These are phyloP conservation scores for Paragyromitra xinjiangensis DNA, from an alignment of 495 filamentous ascomycete species.

Conservation along the genomic window DNA sequence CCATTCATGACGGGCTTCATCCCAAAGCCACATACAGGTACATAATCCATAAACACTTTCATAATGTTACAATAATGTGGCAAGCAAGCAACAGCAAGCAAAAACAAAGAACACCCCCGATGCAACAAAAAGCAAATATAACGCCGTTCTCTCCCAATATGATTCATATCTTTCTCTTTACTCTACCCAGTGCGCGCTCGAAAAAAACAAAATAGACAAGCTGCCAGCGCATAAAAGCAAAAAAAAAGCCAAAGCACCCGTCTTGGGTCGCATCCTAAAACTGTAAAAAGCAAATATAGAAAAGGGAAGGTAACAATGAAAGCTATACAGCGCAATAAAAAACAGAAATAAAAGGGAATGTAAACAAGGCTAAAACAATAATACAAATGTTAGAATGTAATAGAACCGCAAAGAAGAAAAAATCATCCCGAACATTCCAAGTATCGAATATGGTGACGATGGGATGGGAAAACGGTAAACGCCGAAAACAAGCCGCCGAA, in stretches of 20 bases:
- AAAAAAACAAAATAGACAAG: conserved; percentile 42
- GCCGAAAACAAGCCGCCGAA: conserved; percentile 46
- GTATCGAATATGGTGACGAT: conserved; percentile 2
- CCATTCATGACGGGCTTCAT: conserved; percentile 22
- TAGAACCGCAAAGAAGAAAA: conserved; percentile 35
- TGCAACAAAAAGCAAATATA: conserved; percentile 54
- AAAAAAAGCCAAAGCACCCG: conserved; percentile 31
- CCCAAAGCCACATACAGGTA: conserved; percentile 28
- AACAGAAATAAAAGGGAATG: conserved; percentile 14
- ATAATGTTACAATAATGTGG: conserved; percentile 50
- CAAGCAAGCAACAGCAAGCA: conserved; percentile 26
- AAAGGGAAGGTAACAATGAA: conserved; percentile 23
- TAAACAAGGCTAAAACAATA: conserved; percentile 16
- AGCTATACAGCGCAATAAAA: conserved; percentile 29
- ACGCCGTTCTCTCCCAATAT: conserved; percentile 44
- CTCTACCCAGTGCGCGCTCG: conserved; percentile 46
- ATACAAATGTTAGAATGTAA: conserved; percentile 36
- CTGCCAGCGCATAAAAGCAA: conserved; percentile 47
- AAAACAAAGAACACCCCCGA: conserved; percentile 48
- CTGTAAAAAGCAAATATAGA: conserved; percentile 22
- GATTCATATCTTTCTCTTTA: conserved; percentile 45
- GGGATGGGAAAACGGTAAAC: conserved; percentile 34
- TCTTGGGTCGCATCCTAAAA: conserved; percentile 17
- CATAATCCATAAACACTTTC: conserved; percentile 32
- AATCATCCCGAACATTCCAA: conserved; percentile 4